A percentile compares a stretch with the other conserved stretches of the same genome.
Conservation (phyloP, 2,329 filamentous ascomycete species). For the Diaporthe australafricana region DNA sequence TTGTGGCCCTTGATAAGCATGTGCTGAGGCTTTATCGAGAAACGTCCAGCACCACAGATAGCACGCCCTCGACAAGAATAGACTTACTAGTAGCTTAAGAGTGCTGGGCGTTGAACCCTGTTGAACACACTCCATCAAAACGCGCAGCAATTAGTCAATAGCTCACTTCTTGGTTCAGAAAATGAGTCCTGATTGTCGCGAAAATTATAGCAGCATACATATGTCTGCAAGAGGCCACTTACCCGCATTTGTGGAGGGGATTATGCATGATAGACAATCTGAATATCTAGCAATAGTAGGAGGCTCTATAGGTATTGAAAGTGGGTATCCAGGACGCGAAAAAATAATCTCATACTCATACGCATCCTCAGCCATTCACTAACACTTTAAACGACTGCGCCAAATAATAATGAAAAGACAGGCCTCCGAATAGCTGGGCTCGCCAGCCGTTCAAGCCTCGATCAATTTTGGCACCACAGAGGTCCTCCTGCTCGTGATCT, state of each 20-base stretch:
- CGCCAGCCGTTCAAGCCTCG: not conserved
- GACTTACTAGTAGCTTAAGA: too few relatives aligned
- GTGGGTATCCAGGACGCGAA: not conserved
- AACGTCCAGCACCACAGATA: not conserved
- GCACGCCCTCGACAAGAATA: not conserved
- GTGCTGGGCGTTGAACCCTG: not conserved
- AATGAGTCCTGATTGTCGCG: too few relatives aligned
- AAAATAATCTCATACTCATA: not conserved
- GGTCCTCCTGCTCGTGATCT: constrained; percentile 27
- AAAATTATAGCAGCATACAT: too few relatives aligned
- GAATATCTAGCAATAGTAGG: too few relatives aligned
- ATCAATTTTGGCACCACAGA: not conserved
- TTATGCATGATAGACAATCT: not conserved
- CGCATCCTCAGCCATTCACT: not conserved
- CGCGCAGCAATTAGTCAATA: not conserved
- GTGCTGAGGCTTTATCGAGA: not conserved
- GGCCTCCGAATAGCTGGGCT: not conserved
- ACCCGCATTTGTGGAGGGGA: too few relatives aligned
- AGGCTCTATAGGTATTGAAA: constrained; percentile 1
- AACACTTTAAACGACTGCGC: not conserved
- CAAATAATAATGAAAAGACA: too few relatives aligned
- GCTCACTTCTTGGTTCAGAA: not conserved
- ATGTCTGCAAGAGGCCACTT: too few relatives aligned
- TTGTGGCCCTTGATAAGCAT: not conserved
- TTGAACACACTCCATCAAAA: not conserved